These are phyloP conservation scores for Vitis rotundifolia DNA, from an alignment of 164 flowering plant genomes.

Conservation along the genomic window DNA sequence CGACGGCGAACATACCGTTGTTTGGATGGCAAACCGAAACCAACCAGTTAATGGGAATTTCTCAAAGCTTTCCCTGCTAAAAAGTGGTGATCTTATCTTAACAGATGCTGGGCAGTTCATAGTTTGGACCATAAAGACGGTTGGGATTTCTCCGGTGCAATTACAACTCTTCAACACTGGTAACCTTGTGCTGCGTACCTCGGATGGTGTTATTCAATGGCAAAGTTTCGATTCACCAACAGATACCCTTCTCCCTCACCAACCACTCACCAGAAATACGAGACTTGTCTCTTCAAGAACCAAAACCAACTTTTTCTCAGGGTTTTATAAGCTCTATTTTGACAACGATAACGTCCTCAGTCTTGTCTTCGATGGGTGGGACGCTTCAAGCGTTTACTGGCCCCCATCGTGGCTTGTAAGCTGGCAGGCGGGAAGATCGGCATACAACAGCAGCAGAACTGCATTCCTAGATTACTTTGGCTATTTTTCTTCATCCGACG, in stretches of 20 bases:
- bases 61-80: no score
- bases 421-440: background rate
- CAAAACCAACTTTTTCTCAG: no score
- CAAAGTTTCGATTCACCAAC: no score
- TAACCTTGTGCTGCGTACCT: conserved; percentile 24
- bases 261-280: conserved; percentile 11
- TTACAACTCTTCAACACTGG: conserved; percentile 20
- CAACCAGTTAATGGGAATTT: no score
- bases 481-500: conserved; percentile 1
- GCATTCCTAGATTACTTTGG: conserved; percentile 4
- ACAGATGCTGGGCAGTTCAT: conserved; percentile 11
- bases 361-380: conserved; percentile 8
- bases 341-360: no score
- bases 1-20: no score
- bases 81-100: conserved; percentile 20
- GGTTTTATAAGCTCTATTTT: no score
- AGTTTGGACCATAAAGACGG: conserved; percentile 18
- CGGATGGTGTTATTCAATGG: background rate
- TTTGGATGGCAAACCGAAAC: no score
- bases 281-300: conserved; percentile 20
- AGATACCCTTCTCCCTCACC: conserved; percentile 16
- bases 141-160: background rate
- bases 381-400: conserved; percentile 24
- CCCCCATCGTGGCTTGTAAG: background rate
- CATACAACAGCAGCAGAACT: conserved; percentile 4